Evolutionary conservation across 345 rosid species (phyloP).

Genomic region (Arabidopsis arenosa): DNA sequence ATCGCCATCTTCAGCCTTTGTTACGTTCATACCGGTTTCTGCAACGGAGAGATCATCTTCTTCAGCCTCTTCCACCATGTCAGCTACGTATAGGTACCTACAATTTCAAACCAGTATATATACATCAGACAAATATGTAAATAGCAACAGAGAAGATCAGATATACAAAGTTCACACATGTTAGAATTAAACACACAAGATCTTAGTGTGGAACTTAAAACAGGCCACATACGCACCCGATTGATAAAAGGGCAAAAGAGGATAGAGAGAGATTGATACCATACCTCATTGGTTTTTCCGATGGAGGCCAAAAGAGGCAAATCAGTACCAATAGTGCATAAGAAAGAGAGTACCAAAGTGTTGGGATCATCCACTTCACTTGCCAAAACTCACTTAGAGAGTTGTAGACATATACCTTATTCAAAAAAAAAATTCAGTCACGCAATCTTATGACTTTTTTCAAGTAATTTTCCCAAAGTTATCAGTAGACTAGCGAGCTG

Average conservation of each 20-base stretch:
- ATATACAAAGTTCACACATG: not conserved
- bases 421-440: slow-evolving; percentile 25
- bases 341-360: slow-evolving; percentile 71
- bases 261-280: slow-evolving; percentile 18
- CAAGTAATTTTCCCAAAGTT: not conserved
- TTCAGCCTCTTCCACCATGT: slow-evolving; percentile 54
- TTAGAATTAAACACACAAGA: not conserved
- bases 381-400: slow-evolving; percentile 81
- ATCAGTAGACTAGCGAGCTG: not conserved
- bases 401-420: slow-evolving; percentile 72
- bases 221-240: not conserved
- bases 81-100: slow-evolving; percentile 73
- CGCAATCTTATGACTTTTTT: not conserved
- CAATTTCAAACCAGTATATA: not conserved
- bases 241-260: slow-evolving; percentile 3
- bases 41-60: slow-evolving; percentile 70
- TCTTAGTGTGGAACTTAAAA: not conserved
- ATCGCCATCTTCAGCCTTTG: slow-evolving; percentile 30
- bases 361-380: slow-evolving; percentile 84
- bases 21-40: slow-evolving; percentile 40
- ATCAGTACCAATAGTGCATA: slow-evolving; percentile 68
- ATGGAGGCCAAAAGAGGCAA: slow-evolving; percentile 77
- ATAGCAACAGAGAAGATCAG: not conserved
- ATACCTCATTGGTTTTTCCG: slow-evolving; percentile 80
- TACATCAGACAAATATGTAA: not conserved